Percentiles rank a stretch among this genome's conserved stretches.
Conservation (phyloP, 2,329 filamentous ascomycete genomes). For the Monosporascus cannonballus region DNA sequence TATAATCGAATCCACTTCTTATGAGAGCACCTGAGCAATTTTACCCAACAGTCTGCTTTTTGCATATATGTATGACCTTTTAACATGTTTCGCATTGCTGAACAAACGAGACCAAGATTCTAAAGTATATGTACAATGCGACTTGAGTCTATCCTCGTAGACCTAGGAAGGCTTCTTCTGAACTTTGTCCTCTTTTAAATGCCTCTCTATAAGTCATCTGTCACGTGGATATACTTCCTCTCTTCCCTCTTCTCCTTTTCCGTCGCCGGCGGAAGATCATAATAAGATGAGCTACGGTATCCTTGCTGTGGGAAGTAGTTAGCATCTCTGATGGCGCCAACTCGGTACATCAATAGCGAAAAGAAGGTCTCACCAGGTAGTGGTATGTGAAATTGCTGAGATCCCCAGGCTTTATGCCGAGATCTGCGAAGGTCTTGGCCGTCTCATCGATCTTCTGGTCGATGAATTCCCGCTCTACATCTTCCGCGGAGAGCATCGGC, state of each 20-base stretch:
- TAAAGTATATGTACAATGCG: conserved; percentile 32
- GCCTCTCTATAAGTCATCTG: conserved; percentile 68
- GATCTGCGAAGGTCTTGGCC: conserved; percentile 93
- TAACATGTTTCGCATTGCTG: conserved; percentile 7
- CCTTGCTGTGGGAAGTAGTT: conserved; percentile 59
- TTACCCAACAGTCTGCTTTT: neutral
- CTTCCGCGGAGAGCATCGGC: conserved; percentile 74
- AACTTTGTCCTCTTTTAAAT: conserved; percentile 2
- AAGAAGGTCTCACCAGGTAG: conserved; percentile 66
- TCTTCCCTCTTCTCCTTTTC: conserved; percentile 93
- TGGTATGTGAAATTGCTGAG: conserved; percentile 84
- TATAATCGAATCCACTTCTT: no score
- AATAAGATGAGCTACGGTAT: conserved; percentile 82
- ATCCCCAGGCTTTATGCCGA: conserved; percentile 84
- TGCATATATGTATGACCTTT: conserved; percentile 1
- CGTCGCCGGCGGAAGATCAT: conserved; percentile 89
- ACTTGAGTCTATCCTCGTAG: conserved; percentile 11
- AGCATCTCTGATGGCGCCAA: conserved; percentile 17
- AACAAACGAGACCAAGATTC: conserved; percentile 21
- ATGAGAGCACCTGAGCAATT: neutral
- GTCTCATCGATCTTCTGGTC: conserved; percentile 85
- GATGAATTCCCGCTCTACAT: conserved; percentile 87
- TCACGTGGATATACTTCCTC: conserved; percentile 93
- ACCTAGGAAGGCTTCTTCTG: conserved; percentile 13
- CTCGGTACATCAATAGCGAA: neutral